Evolutionary conservation across 345 rosid genomes (phyloP), one percentile per base, ranked within the genome.

Genomic region (Salix udensis): DNA sequence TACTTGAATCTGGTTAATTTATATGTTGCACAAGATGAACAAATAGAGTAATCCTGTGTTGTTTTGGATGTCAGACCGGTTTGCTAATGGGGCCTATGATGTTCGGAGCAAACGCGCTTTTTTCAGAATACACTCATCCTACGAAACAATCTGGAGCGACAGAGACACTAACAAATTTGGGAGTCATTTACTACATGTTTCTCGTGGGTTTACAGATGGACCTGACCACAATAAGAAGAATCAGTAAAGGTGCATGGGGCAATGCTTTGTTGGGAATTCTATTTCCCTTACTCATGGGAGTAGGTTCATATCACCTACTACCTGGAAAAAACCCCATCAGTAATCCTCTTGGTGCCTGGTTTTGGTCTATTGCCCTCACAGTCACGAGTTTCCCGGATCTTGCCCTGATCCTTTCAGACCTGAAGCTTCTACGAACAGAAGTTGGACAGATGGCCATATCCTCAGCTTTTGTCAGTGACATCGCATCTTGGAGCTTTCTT

Each of bases 331-430:
- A 4, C 8, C 21, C 19, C 19, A 9, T 10, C 12, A 14, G 12
- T 16, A 4, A 39, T 7, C 13, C 76, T 21, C 2, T 1, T n/a
- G 12, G 83, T 73, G n/a, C 72, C 67, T 21, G 91, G 89, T 68
- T 89, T 68, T 90, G 93, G 88, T 85, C 87, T 1, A 60, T 90
- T 18, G 77, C 88, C 28, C 85, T 89, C 12, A 72, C 83, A 0
- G 81, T 87, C 68, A 91, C 96, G 0, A 93, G 91, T 85, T 87
- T 90, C 71, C 86, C 95, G 0, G 91, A 85, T 44, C 84, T 89
- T n/a, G 88, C 89, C 3, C 83, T 81, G 36, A 78, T 84, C 62
- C 91, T 92, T 18, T 85, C 91, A 2, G 88, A 90, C 76, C 85
- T 88, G 74, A 94, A 92, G 86, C 90, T 90, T 30, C 88, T 92